A percentile compares a stretch with the other conserved stretches of the same genome.
Conservation (phyloP, 139 green algal species). For the Haematococcus sp. region DNA sequence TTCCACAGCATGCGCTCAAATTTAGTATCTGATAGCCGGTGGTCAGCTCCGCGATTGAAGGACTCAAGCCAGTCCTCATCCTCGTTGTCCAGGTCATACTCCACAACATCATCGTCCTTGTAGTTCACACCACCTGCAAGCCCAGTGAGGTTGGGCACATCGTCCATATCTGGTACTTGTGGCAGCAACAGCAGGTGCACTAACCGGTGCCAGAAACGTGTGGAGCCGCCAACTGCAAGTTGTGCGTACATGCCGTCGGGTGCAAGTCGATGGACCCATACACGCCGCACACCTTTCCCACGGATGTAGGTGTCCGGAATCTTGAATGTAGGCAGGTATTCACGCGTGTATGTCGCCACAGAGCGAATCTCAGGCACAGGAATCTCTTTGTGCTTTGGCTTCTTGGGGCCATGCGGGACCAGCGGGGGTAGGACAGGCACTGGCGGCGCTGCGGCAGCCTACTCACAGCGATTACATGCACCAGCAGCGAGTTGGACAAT, state of each 20-base stretch:
- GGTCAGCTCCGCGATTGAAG: conserved; percentile 63
- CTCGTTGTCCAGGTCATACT: conserved; percentile 95
- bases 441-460: neutral
- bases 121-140: conserved; percentile 50
- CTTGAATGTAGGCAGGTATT: conserved; percentile 77
- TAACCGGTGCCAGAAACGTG: neutral
- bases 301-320: conserved; percentile 71
- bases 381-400: conserved; percentile 62
- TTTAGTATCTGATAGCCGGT: conserved; percentile 40
- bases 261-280: no score
- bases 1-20: conserved; percentile 79
- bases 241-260: no score
- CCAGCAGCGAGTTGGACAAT: conserved; percentile 1
- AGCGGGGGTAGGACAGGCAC: conserved; percentile 3
- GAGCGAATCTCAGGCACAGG: conserved; percentile 65
- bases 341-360: conserved; percentile 64
- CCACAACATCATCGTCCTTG: conserved; percentile 61
- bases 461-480: neutral
- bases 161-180: no score
- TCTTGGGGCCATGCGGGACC: conserved; percentile 21
- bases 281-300: conserved; percentile 58
- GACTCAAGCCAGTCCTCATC: conserved; percentile 88
- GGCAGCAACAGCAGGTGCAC: neutral
- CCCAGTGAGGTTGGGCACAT: no score
- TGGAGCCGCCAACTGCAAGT: no score